Base-by-base conservation (phyloP, 73 alveolate genomes). In the Paraurostyla sp. region DNA sequence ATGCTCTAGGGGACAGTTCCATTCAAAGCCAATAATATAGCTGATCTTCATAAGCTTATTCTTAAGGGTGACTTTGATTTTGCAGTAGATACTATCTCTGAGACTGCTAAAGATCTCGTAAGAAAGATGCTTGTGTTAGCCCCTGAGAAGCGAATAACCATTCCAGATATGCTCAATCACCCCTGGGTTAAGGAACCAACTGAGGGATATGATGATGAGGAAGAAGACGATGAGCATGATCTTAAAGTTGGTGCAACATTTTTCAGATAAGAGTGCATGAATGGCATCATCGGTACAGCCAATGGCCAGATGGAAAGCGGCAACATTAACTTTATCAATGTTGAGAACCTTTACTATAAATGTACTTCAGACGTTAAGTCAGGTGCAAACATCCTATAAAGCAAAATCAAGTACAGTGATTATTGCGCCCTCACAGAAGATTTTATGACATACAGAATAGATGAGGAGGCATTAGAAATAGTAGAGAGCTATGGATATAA, bases 1-100 rank as follows among this genome's bases (percentile, higher is more conserved):
- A 93, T 96, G 99, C 92, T 96, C 29, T 84, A 90, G 56, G 98
- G 98, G 22, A 94, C 93, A 56, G 96, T 96, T 43, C 99, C 99
- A 40, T 96, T 96, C 85, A 96, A 96, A 85, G 97, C 96, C 38
- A 91, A 87, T 46, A 96, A 94, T 71, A 92, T 94, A 43, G 94
- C 92, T 42, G 97, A 94, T 41, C 91, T 96, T 27, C 98, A 96
- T 73, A 90, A 94, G 68, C 60, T 92, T 20, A 96, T 96, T 35
- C 76, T 87, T 38, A 94, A 94, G 83, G 96, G 93, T 15, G 94
- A 58, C n/a, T 78, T 78, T 35, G 89, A 78, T 29, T 92, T 73
- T 63, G 22, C 89, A 50, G 93, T 93, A 40, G 80, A 71, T n/a
- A 92, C 73, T 27, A n/a, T 96, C 25, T 92, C 97, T 46, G 91